These are phyloP conservation scores for Rhodotorula sp. DNA, from an alignment of 1,284 basidiomycete species.

Conservation along the genomic window DNA sequence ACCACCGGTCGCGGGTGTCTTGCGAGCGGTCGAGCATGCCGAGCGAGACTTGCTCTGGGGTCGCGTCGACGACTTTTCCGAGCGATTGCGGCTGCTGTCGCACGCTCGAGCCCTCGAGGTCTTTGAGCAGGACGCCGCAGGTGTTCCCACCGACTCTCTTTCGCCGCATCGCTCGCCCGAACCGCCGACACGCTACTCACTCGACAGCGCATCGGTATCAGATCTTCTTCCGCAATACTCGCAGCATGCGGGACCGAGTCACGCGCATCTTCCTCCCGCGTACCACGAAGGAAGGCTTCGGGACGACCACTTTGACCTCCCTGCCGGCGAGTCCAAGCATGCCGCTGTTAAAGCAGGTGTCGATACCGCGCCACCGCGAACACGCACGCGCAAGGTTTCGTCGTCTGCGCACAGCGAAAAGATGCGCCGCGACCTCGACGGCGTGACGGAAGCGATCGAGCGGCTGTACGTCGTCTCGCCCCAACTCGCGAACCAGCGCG, in stretches of 20 bases:
- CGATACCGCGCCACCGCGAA: neutral
- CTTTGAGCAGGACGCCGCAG: neutral
- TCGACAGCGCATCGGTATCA: neutral
- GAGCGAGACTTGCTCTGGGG: slow-evolving; percentile 70
- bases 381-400: slow-evolving; percentile 17
- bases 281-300: neutral
- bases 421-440: slow-evolving; percentile 75
- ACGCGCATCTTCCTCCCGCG: neutral
- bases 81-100: slow-evolving; percentile 64
- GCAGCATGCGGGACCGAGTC: neutral
- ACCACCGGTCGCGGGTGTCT: slow-evolving; percentile 22
- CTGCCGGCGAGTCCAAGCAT: neutral
- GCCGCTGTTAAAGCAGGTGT: neutral
- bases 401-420: slow-evolving; percentile 58
- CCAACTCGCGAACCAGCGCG: slow-evolving; percentile 79
- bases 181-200: neutral
- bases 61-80: slow-evolving; percentile 68
- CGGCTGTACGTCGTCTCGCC: slow-evolving; percentile 76
- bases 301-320: neutral
- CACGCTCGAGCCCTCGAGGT: slow-evolving; percentile 46
- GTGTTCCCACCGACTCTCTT: neutral
- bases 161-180: neutral
- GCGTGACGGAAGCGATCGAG: slow-evolving; percentile 79
- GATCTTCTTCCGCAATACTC: neutral
- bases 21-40: slow-evolving; percentile 41